Evolutionary conservation across 306 rosid genomes (phyloP).

Genomic region (Bauhinia variegata): DNA sequence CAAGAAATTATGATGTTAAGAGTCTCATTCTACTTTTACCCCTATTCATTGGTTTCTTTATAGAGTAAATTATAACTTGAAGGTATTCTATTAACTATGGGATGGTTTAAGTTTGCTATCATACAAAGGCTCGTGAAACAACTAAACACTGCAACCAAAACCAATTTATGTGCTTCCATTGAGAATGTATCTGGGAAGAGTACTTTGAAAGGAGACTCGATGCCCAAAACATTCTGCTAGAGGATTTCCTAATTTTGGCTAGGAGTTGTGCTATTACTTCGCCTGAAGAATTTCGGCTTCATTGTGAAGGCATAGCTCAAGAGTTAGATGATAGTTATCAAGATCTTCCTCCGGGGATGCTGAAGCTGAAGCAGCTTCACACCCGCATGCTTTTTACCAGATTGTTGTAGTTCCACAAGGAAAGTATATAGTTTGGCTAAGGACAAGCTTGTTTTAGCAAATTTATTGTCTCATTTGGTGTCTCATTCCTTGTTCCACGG

Average conservation of each 20-base stretch:
- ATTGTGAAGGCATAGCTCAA: slow-evolving; percentile 96
- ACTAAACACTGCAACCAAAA: neutral
- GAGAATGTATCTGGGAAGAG: neutral
- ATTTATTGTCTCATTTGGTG: too few species aligned
- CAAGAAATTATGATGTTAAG: neutral
- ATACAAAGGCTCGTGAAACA: neutral
- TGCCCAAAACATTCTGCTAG: neutral
- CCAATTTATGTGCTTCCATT: neutral
- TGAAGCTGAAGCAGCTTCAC: slow-evolving; percentile 94
- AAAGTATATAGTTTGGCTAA: slow-evolving; percentile 88
- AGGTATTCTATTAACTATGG: neutral
- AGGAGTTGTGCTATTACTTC: neutral
- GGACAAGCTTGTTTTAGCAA: slow-evolving; percentile 79
- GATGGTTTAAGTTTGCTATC: neutral
- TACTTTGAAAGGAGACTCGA: neutral
- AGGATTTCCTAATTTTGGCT: too few species aligned
- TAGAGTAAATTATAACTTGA: neutral
- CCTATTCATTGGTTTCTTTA: neutral
- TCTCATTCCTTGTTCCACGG: too few species aligned
- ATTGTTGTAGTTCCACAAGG: slow-evolving; percentile 93
- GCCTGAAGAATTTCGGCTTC: slow-evolving; percentile 57
- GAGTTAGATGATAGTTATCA: slow-evolving; percentile 98
- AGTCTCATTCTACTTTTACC: neutral
- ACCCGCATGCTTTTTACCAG: slow-evolving; percentile 95
- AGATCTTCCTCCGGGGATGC: too few species aligned